Percentiles rank a stretch among this genome's conserved stretches.
These are phyloP conservation scores for Psidium guajava DNA, from an alignment of 345 rosid genomes.

Conservation along the genomic window DNA sequence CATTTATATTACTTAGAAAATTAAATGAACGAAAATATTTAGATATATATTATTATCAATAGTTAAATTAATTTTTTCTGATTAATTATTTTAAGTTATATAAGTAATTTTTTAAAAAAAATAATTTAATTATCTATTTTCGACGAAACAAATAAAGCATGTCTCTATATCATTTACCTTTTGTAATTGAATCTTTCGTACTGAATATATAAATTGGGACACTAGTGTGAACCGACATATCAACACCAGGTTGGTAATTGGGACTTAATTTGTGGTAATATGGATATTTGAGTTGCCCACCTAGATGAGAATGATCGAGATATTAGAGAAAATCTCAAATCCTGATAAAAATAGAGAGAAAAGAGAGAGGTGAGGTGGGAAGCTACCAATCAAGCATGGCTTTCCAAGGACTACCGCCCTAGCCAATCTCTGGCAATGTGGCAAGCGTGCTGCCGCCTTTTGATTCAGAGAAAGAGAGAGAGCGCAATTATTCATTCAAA, in stretches of 20 bases:
- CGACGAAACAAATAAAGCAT: too few relatives aligned
- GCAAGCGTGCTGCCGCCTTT: background rate
- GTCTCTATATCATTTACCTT: too few relatives aligned
- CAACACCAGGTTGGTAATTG: accelerated
- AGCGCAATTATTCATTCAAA: background rate
- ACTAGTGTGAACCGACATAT: background rate
- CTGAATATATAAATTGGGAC: background rate
- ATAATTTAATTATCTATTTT: too few relatives aligned
- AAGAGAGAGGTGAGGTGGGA: background rate
- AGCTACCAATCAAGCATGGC: background rate
- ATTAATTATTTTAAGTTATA: too few relatives aligned
- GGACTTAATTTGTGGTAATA: background rate
- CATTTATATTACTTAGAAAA: too few relatives aligned
- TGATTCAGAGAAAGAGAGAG: background rate
- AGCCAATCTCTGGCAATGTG: accelerated
- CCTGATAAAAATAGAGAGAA: background rate
- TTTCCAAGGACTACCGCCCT: background rate
- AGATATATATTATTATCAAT: too few relatives aligned
- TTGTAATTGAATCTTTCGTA: background rate
- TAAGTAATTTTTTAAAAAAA: too few relatives aligned
- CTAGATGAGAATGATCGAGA: background rate
- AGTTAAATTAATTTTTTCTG: too few relatives aligned
- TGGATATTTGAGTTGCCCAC: background rate
- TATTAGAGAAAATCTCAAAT: background rate
- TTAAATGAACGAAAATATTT: too few relatives aligned